These are phyloP conservation scores for Volvox africanus DNA, from an alignment of 139 green algal genomes.

Conservation along the genomic window DNA sequence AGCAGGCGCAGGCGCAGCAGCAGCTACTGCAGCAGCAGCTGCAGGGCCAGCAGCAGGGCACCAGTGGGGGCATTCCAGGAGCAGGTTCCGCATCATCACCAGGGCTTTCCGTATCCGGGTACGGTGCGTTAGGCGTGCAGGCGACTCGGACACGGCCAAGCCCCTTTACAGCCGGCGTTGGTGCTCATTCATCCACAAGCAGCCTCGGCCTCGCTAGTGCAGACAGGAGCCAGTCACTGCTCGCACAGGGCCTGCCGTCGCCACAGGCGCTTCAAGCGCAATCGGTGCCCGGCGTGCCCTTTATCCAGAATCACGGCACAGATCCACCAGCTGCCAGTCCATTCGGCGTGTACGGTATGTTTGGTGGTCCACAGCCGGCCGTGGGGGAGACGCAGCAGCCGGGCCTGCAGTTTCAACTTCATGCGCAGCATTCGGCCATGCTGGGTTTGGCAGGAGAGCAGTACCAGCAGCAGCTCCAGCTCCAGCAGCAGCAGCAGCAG, in stretches of 20 bases:
- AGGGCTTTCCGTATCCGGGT: neutral
- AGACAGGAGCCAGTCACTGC: neutral
- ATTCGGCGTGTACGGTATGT: slow-evolving; percentile 1
- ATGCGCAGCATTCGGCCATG: neutral
- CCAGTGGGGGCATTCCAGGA: neutral
- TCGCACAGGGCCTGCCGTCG: neutral
- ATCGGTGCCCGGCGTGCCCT: neutral
- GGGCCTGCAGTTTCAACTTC: neutral
- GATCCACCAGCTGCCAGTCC: neutral
- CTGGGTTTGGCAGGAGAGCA: neutral
- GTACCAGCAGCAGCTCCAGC: neutral
- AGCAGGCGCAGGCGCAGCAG: neutral
- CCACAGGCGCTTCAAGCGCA: neutral
- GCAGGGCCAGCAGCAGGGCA: neutral
- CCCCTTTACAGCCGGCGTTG: neutral
- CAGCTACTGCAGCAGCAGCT: neutral
- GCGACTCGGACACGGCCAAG: slow-evolving; percentile 2
- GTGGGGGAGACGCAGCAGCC: neutral
- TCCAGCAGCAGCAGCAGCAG: slow-evolving; percentile 11
- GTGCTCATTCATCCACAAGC: neutral
- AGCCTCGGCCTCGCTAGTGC: neutral
- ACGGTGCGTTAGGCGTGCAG: neutral
- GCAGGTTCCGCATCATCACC: neutral
- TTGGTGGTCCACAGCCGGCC: neutral
- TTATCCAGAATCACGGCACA: neutral